Percentiles rank a stretch among this genome's conserved stretches.
phyloP scores from a whole-genome alignment of 192 early-diverging fungal genomes.

The Pecoramyces ruminantium region DNA sequence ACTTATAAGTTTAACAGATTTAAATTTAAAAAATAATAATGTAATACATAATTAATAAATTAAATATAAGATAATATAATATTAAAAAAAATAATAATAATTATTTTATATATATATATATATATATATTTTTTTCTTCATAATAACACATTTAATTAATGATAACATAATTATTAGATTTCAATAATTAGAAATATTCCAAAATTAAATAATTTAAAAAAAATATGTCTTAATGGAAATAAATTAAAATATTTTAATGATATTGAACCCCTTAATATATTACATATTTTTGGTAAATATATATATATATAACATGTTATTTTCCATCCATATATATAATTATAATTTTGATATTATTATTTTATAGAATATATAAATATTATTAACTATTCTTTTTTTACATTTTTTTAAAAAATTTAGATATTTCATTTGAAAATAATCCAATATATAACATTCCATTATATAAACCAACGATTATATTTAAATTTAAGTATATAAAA shows the following conservation, averaged over 20 bases:
- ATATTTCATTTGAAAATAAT: background rate
- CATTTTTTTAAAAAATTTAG: background rate
- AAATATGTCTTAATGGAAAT: conserved; percentile 16
- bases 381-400: no score
- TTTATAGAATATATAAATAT: no score
- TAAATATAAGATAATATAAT: no score
- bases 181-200: conserved; percentile 9
- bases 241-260: background rate
- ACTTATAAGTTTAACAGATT: conserved; percentile 11
- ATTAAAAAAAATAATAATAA: no score
- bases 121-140: conserved; percentile 10
- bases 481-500: conserved; percentile 14
- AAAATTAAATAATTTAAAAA: conserved; percentile 4
- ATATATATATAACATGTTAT: no score
- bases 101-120: conserved; percentile 1
- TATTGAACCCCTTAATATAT: background rate
- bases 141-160: no score
- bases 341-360: no score
- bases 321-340: no score
- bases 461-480: conserved; percentile 18
- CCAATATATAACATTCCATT: conserved; percentile 9
- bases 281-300: background rate
- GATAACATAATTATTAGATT: conserved; percentile 10
- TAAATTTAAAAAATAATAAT: conserved; percentile 28
- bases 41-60: no score